Evolutionary conservation across 495 filamentous ascomycete genomes (phyloP).

Genomic region (Neurospora sp.): DNA sequence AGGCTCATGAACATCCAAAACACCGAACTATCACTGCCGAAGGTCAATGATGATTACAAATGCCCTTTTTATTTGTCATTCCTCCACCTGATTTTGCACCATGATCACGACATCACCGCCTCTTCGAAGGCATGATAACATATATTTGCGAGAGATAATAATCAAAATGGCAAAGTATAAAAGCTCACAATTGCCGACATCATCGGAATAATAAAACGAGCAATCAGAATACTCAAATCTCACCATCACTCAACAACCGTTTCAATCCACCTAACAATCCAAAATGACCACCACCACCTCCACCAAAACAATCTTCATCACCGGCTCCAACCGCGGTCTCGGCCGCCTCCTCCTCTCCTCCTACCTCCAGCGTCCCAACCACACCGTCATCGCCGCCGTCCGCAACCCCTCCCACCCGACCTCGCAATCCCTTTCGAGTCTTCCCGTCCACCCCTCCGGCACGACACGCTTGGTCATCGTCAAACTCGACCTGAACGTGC

Average conservation of each 20-base stretch:
- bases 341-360: constrained; percentile 17
- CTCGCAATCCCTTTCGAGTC: constrained; percentile 11
- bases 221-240: neutral
- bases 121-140: neutral
- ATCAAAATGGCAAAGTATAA: neutral
- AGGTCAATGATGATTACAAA: neutral
- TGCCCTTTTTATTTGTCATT: neutral
- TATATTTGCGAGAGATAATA: neutral
- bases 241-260: neutral
- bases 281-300: neutral
- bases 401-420: constrained; percentile 19
- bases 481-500: constrained; percentile 18
- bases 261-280: neutral
- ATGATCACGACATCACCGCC: neutral
- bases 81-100: neutral
- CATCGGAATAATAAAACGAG: neutral
- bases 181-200: neutral
- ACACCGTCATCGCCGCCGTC: constrained; percentile 25
- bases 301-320: constrained; percentile 16
- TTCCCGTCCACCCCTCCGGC: constrained; percentile 10
- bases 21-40: neutral
- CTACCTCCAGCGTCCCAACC: constrained; percentile 19
- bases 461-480: constrained; percentile 16
- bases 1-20: neutral
- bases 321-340: constrained; percentile 23